These are phyloP conservation scores for Suillus subluteus DNA, from an alignment of 768 basidiomycete species.

Conservation along the genomic window DNA sequence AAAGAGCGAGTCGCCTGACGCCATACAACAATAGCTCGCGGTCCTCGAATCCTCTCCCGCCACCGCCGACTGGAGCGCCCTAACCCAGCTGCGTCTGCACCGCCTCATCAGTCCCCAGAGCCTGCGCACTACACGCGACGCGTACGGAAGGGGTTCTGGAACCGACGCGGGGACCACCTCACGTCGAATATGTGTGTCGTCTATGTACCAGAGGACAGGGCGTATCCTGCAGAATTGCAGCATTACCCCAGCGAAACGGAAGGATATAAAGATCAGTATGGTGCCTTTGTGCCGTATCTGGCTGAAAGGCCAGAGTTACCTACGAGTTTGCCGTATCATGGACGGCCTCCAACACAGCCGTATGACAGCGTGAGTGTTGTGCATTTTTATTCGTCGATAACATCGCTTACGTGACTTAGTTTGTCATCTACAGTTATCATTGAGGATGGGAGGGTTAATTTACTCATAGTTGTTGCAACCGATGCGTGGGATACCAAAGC, in stretches of 20 bases:
- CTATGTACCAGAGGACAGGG: conserved; percentile 58
- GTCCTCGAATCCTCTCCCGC: conserved; percentile 30
- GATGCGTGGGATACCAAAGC: not conserved
- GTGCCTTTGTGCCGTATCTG: conserved; percentile 44
- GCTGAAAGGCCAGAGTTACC: conserved; percentile 57
- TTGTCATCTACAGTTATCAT: conserved; percentile 43
- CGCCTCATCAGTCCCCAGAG: conserved; percentile 32
- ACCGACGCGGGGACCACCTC: conserved; percentile 74
- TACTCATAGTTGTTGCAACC: not conserved
- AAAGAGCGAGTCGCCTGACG: not conserved
- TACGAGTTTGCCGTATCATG: conserved; percentile 61
- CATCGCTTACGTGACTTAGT: conserved; percentile 27
- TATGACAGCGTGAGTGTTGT: conserved; percentile 52
- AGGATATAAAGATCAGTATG: conserved; percentile 61
- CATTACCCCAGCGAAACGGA: conserved; percentile 58
- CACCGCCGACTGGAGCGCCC: conserved; percentile 33
- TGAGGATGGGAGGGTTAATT: conserved; percentile 11
- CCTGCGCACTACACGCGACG: conserved; percentile 35
- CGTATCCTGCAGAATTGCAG: conserved; percentile 64
- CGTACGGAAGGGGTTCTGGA: conserved; percentile 69
- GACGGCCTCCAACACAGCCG: conserved; percentile 54
- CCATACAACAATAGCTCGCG: conserved; percentile 4
- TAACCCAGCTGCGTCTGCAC: conserved; percentile 26
- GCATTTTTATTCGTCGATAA: not conserved
- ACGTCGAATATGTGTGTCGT: conserved; percentile 60